Percentiles rank a stretch among this genome's conserved stretches.
phyloP scores from a whole-genome alignment of 495 filamentous ascomycete species.

The Annulohypoxylon bovei region DNA sequence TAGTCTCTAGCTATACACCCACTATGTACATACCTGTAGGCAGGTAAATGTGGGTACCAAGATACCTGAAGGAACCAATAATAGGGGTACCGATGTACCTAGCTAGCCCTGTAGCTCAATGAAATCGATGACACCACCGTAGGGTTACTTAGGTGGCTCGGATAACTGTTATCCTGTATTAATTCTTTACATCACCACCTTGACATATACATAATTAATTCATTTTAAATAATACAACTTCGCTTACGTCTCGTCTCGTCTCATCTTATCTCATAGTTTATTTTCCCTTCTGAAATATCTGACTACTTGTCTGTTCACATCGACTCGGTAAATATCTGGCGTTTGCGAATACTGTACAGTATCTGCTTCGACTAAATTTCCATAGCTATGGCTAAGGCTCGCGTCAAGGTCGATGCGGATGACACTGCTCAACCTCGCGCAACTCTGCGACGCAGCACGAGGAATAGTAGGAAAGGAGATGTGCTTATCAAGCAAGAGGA shows the following conservation, averaged over 20 bases:
- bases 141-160: not conserved
- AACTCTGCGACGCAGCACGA: conserved; percentile 33
- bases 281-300: not conserved
- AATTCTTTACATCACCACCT: conserved; percentile 28
- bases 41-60: too few relatives aligned
- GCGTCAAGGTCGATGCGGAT: conserved; percentile 1
- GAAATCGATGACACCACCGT: not conserved
- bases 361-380: not conserved
- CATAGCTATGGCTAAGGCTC: conserved; percentile 18
- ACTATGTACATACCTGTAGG: too few relatives aligned
- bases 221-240: not conserved
- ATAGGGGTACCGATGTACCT: not conserved
- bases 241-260: too few relatives aligned
- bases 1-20: too few relatives aligned
- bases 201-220: not conserved
- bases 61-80: not conserved
- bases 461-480: conserved; percentile 22
- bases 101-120: not conserved
- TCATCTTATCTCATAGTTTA: not conserved
- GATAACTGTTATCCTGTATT: not conserved
- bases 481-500: conserved; percentile 19
- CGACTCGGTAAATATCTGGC: not conserved
- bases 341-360: not conserved
- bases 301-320: not conserved
- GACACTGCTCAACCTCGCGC: not conserved